phyloP scores from a whole-genome alignment of 768 basidiomycete genomes.

The Phlebiopsis gigantea region DNA sequence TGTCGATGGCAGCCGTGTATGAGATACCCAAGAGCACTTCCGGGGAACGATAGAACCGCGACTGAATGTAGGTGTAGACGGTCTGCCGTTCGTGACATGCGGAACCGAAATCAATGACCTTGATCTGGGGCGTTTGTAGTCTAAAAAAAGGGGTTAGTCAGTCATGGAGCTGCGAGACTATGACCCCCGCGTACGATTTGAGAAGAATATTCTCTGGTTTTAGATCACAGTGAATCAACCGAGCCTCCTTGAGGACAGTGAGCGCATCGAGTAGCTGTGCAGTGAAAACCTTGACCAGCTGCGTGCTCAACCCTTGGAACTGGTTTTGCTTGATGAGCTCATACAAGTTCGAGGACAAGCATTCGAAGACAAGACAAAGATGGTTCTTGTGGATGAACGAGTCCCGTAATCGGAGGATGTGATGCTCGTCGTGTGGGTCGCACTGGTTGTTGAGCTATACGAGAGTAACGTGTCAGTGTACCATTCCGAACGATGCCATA shows the following conservation, averaged over 20 bases:
- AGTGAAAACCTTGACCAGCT: slow-evolving; percentile 98
- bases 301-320: slow-evolving; percentile 94
- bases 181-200: slow-evolving; percentile 68
- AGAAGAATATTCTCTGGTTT: slow-evolving; percentile 98
- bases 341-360: slow-evolving; percentile 95
- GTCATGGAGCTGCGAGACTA: not conserved
- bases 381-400: slow-evolving; percentile 96
- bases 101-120: slow-evolving; percentile 98
- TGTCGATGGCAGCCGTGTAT: slow-evolving; percentile 94
- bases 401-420: slow-evolving; percentile 91
- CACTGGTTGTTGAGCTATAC: slow-evolving; percentile 85
- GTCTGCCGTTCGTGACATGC: slow-evolving; percentile 99
- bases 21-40: slow-evolving; percentile 94
- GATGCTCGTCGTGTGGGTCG: slow-evolving; percentile 93
- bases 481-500: not conserved
- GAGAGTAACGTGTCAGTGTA: not conserved
- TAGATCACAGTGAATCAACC: slow-evolving; percentile 96
- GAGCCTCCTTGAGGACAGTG: slow-evolving; percentile 89
- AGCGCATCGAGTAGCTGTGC: slow-evolving; percentile 91
- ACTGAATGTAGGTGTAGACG: slow-evolving; percentile 99
- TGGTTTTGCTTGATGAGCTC: slow-evolving; percentile 99
- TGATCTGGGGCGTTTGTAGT: slow-evolving; percentile 95
- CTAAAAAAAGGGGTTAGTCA: slow-evolving; percentile 34
- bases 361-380: slow-evolving; percentile 95
- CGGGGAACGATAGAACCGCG: slow-evolving; percentile 96